Base-by-base conservation (phyloP, 2,329 filamentous ascomycete species). In the Diaporthe nobilis region DNA sequence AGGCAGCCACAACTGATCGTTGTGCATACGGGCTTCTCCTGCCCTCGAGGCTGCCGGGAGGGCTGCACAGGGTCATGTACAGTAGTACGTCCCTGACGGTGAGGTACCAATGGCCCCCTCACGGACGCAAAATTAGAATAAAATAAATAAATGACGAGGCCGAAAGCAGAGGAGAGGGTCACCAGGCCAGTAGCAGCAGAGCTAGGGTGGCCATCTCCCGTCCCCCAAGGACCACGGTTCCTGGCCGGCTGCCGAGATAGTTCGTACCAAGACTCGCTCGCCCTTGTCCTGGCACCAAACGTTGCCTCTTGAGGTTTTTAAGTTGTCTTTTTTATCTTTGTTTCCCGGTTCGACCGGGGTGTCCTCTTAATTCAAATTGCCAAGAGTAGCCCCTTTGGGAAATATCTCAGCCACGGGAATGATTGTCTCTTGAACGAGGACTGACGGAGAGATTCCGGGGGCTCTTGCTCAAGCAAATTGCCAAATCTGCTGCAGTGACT, bases 161-260 rank as follows among this genome's bases (percentile, higher is more conserved):
- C 65, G 31, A 34, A 42, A 12, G 61, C 25, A 68, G 22, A 51
- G 22, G 31, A 68, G 22, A 51, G 31, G 31, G 65, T 53, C 65
- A 68, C 65, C 65, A 28, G 65, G 47, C 34, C 65, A 68, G 47
- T 51, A 28, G 44, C 7, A 67, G 44, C 34, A 68, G 44, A n/a
- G 65, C 47, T 68, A 39, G 47, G 31, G 47, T 68, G 65, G 47
- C 47, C 31, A 53, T 25, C 47, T 68, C 65, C 47, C 65, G 65
- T 10, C 12, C 22, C 4, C 34, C 22, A 31, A 53, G 65, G 31
- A 68, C 65, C 65, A 68, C 65, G 65, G 31, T 68, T 68, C 47
- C 65, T 68, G 49, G 65, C 65, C 65, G 65, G 47, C 13, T 68
- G 31, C 65, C 65, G 65, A 68, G 65, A 68, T 53, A 7, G 60